These are phyloP conservation scores for Diplodia scrobiculata DNA, from an alignment of 2,329 filamentous ascomycete species.

Conservation along the genomic window DNA sequence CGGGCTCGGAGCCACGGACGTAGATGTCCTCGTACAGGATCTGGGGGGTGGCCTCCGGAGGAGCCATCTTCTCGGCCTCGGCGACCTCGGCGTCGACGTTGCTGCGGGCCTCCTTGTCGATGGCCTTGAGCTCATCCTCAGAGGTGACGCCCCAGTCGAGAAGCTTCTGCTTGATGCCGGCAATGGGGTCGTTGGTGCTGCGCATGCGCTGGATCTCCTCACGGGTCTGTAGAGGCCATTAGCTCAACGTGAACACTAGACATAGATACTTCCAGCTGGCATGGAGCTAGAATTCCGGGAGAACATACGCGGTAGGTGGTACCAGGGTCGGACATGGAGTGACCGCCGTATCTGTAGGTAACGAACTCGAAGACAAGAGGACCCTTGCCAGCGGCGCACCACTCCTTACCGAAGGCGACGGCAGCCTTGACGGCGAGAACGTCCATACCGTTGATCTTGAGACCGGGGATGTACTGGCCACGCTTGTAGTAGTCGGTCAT, in stretches of 20 bases:
- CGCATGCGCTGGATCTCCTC: conserved; percentile 99
- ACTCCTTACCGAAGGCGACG: conserved; percentile 90
- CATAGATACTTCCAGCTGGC: neutral
- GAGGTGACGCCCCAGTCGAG: conserved; percentile 89
- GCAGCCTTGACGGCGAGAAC: conserved; percentile 97
- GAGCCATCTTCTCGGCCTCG: conserved; percentile 81
- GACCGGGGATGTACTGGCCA: conserved; percentile 97
- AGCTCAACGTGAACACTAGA: conserved; percentile 25
- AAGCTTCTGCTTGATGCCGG: conserved; percentile 96
- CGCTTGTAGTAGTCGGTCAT: conserved; percentile 99
- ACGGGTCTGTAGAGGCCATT: conserved; percentile 62
- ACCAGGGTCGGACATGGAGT: conserved; percentile 99
- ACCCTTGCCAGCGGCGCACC: conserved; percentile 78
- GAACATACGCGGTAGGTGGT: conserved; percentile 80
- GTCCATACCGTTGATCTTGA: conserved; percentile 99
- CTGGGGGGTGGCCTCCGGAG: conserved; percentile 74
- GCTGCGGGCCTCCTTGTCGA: conserved; percentile 90
- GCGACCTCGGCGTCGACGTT: conserved; percentile 89
- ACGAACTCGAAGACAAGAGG: conserved; percentile 98
- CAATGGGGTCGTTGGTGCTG: conserved; percentile 96
- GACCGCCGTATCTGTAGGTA: conserved; percentile 97
- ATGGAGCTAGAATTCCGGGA: neutral
- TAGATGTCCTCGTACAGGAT: conserved; percentile 98
- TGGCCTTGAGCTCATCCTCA: conserved; percentile 92
- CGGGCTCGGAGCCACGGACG: conserved; percentile 81